A percentile compares a stretch with the other conserved stretches of the same genome.
Conservation (phyloP, 2,329 filamentous ascomycete species). For the Fusarium sp. region DNA sequence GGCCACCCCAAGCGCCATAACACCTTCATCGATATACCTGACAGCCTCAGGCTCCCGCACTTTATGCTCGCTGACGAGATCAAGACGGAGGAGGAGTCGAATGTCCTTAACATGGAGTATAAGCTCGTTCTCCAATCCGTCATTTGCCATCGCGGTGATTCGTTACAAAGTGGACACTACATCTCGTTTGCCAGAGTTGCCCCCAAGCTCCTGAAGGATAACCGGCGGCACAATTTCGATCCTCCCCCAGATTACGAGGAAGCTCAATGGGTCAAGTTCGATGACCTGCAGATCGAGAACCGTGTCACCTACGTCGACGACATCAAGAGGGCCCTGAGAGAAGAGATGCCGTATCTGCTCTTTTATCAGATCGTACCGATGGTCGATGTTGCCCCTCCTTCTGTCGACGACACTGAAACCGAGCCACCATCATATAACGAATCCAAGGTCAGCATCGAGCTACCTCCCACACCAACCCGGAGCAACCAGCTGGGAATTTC, state of each 20-base stretch:
- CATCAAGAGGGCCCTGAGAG: slow-evolving; percentile 77
- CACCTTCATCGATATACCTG: slow-evolving; percentile 91
- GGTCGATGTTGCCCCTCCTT: slow-evolving; percentile 70
- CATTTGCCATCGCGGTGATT: slow-evolving; percentile 90
- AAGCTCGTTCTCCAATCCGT: slow-evolving; percentile 92
- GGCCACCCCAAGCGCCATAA: slow-evolving; percentile 78
- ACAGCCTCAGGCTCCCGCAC: slow-evolving; percentile 82
- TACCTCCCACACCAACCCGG: slow-evolving; percentile 42
- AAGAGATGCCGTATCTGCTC: slow-evolving; percentile 93
- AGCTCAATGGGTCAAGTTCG: slow-evolving; percentile 89
- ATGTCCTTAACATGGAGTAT: slow-evolving; percentile 86
- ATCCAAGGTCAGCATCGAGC: slow-evolving; percentile 57
- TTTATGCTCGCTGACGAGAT: slow-evolving; percentile 85
- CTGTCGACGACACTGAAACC: slow-evolving; percentile 59
- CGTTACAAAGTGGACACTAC: slow-evolving; percentile 91
- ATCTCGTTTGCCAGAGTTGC: slow-evolving; percentile 84
- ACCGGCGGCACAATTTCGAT: slow-evolving; percentile 65
- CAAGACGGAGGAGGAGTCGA: slow-evolving; percentile 65
- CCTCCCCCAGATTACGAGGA: slow-evolving; percentile 75
- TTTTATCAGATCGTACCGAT: slow-evolving; percentile 97
- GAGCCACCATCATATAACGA: slow-evolving; percentile 71
- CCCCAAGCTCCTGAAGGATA: slow-evolving; percentile 70
- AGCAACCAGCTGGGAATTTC: slow-evolving; percentile 27
- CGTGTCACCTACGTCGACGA: slow-evolving; percentile 84
- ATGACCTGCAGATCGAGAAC: slow-evolving; percentile 78